Conservation (phyloP, 805 yeast genomes). For the Debaryomyces maramus region DNA sequence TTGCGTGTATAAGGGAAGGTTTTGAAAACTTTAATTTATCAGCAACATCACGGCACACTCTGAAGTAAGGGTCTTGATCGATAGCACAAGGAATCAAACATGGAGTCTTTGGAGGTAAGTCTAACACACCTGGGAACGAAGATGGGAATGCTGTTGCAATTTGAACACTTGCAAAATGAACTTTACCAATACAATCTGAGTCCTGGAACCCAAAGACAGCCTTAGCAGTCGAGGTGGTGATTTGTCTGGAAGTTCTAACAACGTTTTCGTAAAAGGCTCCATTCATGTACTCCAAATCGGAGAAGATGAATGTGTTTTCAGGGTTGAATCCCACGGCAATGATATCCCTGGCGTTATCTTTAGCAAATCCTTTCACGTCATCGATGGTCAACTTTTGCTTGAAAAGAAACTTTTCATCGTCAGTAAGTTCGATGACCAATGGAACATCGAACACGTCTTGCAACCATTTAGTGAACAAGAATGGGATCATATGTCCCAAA, state of each 20-base stretch:
- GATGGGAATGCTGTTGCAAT: slow-evolving; percentile 95
- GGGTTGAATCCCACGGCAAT: slow-evolving; percentile 93
- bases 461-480: slow-evolving; percentile 93
- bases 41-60: slow-evolving; percentile 97
- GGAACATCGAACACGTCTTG: slow-evolving; percentile 98
- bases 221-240: slow-evolving; percentile 95
- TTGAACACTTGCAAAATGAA: slow-evolving; percentile 95
- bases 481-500: slow-evolving; percentile 95
- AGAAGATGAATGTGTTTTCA: slow-evolving; percentile 91
- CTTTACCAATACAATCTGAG: slow-evolving; percentile 89
- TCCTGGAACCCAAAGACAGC: slow-evolving; percentile 97
- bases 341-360: slow-evolving; percentile 87
- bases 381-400: slow-evolving; percentile 86
- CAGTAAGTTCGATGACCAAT: slow-evolving; percentile 88
- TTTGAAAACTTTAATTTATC: slow-evolving; percentile 85
- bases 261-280: slow-evolving; percentile 93
- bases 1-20: slow-evolving; percentile 90
- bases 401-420: slow-evolving; percentile 95
- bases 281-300: slow-evolving; percentile 91
- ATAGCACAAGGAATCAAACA: slow-evolving; percentile 98
- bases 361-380: slow-evolving; percentile 79
- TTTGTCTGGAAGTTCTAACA: slow-evolving; percentile 87
- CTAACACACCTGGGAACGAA: slow-evolving; percentile 91
- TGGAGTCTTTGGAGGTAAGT: slow-evolving; percentile 84
- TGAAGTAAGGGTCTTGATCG: slow-evolving; percentile 97